These are phyloP conservation scores for Gyrodon lividus DNA, from an alignment of 768 basidiomycete genomes.

Conservation along the genomic window DNA sequence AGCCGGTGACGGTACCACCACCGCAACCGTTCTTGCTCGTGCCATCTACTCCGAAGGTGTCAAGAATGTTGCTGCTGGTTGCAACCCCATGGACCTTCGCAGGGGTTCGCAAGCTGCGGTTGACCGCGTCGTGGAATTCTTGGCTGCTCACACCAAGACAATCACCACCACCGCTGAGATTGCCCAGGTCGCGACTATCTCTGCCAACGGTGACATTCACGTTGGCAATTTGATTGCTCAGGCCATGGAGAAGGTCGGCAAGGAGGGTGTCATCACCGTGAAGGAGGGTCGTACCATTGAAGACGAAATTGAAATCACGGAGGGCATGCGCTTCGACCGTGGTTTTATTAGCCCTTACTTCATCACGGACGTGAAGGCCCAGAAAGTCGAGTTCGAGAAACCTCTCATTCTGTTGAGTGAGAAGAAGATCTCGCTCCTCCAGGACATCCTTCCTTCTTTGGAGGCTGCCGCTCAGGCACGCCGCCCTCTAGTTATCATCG, in stretches of 20 bases:
- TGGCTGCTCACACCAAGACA: slow-evolving; percentile 83
- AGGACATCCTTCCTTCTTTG: slow-evolving; percentile 93
- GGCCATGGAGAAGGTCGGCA: slow-evolving; percentile 99
- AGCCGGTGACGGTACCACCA: slow-evolving; percentile 98
- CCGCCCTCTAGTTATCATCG: slow-evolving; percentile 93
- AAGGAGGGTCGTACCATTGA: slow-evolving; percentile 98
- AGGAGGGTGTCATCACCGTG: slow-evolving; percentile 99
- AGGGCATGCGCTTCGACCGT: slow-evolving; percentile 99
- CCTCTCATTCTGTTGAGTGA: slow-evolving; percentile 90
- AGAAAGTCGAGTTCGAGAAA: slow-evolving; percentile 97
- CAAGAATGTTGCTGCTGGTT: slow-evolving; percentile 98
- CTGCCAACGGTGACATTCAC: slow-evolving; percentile 78
- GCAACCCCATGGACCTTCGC: slow-evolving; percentile 99
- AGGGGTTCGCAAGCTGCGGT: slow-evolving; percentile 98
- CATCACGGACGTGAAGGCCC: slow-evolving; percentile 95
- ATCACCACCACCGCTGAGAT: slow-evolving; percentile 98
- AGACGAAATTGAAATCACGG: slow-evolving; percentile 98
- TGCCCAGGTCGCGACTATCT: slow-evolving; percentile 98
- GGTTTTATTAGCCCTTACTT: slow-evolving; percentile 99
- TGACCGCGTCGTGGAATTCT: slow-evolving; percentile 89
- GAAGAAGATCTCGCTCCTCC: slow-evolving; percentile 95
- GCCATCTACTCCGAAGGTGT: slow-evolving; percentile 99
- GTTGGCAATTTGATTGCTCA: slow-evolving; percentile 94
- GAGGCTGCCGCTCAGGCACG: slow-evolving; percentile 78
- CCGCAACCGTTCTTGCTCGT: slow-evolving; percentile 93